Conservation (phyloP, 148 eudicot species). For the Oxyria digyna region DNA sequence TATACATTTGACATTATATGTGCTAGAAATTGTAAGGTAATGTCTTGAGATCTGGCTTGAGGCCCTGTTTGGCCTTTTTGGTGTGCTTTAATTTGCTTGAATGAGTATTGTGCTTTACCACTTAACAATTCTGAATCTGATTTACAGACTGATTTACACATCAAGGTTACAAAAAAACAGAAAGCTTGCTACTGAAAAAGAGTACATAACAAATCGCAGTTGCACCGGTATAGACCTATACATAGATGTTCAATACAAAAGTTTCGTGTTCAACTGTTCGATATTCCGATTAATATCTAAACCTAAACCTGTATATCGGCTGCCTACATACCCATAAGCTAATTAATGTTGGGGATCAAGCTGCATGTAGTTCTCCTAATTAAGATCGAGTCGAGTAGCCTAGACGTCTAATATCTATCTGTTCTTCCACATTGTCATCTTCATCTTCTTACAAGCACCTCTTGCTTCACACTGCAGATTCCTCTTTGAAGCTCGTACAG, state of each 20-base stretch:
- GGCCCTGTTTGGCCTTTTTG: no score
- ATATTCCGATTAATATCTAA: no score
- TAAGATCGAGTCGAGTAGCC: not conserved
- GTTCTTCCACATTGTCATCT: not conserved
- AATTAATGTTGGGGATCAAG: not conserved
- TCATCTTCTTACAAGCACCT: not conserved
- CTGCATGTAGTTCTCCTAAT: not conserved
- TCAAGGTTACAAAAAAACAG: no score
- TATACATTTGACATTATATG: no score
- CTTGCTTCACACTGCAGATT: not conserved
- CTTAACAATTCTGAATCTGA: no score
- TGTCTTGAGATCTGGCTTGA: no score
- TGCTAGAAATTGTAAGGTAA: no score
- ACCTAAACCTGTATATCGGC: not conserved
- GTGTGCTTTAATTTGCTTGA: no score
- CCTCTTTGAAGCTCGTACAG: not conserved
- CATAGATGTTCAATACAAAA: not conserved
- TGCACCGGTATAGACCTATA: not conserved
- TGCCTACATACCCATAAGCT: not conserved
- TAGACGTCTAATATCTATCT: not conserved
- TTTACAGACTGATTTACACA: no score
- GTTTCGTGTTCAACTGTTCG: not conserved
- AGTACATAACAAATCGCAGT: no score
- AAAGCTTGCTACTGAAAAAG: no score
- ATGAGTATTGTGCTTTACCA: no score